Conservation (phyloP, 176 grass and related monocot species). For the Neostapfia colusana region DNA sequence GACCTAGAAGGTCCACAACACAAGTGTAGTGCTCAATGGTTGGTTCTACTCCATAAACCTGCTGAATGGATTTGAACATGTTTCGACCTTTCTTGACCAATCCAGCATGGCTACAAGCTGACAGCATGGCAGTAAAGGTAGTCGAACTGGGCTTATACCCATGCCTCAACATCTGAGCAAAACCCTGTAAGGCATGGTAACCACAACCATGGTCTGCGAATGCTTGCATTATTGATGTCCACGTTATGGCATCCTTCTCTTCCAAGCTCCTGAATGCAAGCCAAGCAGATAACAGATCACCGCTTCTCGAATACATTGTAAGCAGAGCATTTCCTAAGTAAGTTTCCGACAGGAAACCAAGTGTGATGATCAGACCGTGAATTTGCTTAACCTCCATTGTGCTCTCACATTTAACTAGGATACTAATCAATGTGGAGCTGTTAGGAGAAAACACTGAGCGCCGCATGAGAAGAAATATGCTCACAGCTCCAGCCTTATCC, state of each 20-base stretch:
- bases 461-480: conserved; percentile 36
- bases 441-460: conserved; percentile 34
- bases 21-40: conserved; percentile 70
- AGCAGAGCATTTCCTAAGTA: conserved; percentile 67
- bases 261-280: conserved; percentile 49
- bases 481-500: neutral
- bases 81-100: conserved; percentile 50
- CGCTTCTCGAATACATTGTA: conserved; percentile 73
- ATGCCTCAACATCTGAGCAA: conserved; percentile 54
- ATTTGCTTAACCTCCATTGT: conserved; percentile 50
- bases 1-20: conserved; percentile 67
- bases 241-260: conserved; percentile 60
- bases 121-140: conserved; percentile 55
- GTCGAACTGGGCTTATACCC: conserved; percentile 58
- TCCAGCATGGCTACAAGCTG: conserved; percentile 66
- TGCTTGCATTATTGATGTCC: conserved; percentile 68
- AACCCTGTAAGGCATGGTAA: conserved; percentile 33
- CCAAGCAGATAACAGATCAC: conserved; percentile 47
- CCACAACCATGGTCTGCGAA: conserved; percentile 64
- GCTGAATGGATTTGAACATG: conserved; percentile 44
- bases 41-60: conserved; percentile 41
- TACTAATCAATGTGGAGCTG: conserved; percentile 21
- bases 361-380: conserved; percentile 39
- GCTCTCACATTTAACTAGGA: conserved; percentile 28
- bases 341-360: conserved; percentile 55